Conservation (phyloP, 306 rosid genomes). For the Lathyrus sativus region DNA sequence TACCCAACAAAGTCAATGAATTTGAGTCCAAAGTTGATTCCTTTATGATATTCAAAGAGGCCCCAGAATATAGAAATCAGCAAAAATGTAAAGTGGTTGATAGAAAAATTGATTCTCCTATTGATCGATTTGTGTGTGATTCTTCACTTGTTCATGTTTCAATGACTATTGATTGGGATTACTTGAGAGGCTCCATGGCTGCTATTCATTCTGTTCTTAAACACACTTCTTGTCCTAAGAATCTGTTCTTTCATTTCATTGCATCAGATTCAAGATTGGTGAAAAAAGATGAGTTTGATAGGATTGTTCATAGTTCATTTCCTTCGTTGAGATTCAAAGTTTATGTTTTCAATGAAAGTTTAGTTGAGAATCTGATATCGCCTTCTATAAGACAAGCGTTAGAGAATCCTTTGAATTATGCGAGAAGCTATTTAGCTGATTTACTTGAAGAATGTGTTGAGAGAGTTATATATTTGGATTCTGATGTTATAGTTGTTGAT, state of each 20-base stretch:
- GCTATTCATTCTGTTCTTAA: slow-evolving; percentile 78
- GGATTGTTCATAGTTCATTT: slow-evolving; percentile 51
- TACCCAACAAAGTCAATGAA: slow-evolving; percentile 38
- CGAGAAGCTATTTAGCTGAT: slow-evolving; percentile 80
- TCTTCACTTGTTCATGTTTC: slow-evolving; percentile 72
- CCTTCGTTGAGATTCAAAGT: slow-evolving; percentile 71
- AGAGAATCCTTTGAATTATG: slow-evolving; percentile 84
- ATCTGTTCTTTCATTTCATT: slow-evolving; percentile 74
- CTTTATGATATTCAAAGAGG: slow-evolving; percentile 52
- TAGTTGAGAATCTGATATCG: slow-evolving; percentile 66
- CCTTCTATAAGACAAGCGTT: slow-evolving; percentile 80
- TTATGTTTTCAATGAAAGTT: slow-evolving; percentile 49
- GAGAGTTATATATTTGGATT: slow-evolving; percentile 82
- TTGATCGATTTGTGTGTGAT: slow-evolving; percentile 40
- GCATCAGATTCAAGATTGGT: slow-evolving; percentile 63
- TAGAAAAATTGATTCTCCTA: background rate
- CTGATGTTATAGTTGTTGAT: slow-evolving; percentile 80
- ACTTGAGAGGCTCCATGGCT: slow-evolving; percentile 80
- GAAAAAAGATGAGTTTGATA: slow-evolving; percentile 38
- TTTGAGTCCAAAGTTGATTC: slow-evolving; percentile 30
- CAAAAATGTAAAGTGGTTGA: slow-evolving; percentile 45
- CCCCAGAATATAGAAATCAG: slow-evolving; percentile 66
- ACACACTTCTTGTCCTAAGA: slow-evolving; percentile 82
- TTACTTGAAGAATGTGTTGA: slow-evolving; percentile 70
- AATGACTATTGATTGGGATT: slow-evolving; percentile 76